Conservation (phyloP, 2,329 filamentous ascomycete genomes). For the Paraphaeosphaeria minitans region DNA sequence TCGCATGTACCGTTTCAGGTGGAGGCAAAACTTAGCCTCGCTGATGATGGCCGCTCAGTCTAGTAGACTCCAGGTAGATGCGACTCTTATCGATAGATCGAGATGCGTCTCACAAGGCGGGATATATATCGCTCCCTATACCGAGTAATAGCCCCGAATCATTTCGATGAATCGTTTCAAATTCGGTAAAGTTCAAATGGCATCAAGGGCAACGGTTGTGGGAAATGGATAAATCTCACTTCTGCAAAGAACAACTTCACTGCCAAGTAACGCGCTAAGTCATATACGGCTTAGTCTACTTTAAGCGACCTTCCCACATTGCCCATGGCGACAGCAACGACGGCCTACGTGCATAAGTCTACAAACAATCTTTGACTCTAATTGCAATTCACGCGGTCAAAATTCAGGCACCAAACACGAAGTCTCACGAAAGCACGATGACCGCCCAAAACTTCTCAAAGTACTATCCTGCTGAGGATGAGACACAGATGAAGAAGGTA, state of each 20-base stretch:
- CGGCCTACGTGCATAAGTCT: background rate
- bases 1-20: too few relatives aligned
- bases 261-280: background rate
- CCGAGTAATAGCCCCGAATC: too few relatives aligned
- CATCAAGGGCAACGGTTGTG: too few relatives aligned
- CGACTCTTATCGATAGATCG: too few relatives aligned
- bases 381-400: background rate
- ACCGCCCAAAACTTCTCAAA: slow-evolving; percentile 82
- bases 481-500: slow-evolving; percentile 90
- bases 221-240: too few relatives aligned
- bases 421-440: slow-evolving; percentile 23
- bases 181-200: too few relatives aligned
- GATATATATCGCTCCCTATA: too few relatives aligned
- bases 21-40: too few relatives aligned
- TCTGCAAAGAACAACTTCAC: background rate
- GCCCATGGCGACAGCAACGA: background rate
- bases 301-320: slow-evolving; percentile 11
- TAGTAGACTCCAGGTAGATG: too few relatives aligned
- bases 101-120: too few relatives aligned
- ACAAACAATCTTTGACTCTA: background rate
- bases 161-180: too few relatives aligned
- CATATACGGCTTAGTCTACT: background rate
- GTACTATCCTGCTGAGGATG: slow-evolving; percentile 97
- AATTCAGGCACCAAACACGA: background rate
- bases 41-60: too few relatives aligned